Conservation (phyloP, 2,329 filamentous ascomycete species). For the Cucurbitaria berberidis region DNA sequence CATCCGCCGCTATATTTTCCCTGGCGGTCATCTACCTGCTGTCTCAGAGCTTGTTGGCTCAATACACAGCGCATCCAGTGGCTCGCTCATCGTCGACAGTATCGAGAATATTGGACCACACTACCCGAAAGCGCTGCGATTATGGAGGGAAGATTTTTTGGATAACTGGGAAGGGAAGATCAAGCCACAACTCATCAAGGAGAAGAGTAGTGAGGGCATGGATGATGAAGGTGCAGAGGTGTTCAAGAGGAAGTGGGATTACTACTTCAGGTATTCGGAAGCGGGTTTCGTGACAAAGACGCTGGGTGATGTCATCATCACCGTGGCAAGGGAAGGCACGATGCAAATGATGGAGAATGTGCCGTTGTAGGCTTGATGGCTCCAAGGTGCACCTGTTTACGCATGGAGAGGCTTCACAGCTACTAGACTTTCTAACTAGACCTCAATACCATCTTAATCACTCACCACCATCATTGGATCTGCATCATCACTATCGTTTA, state of each 20-base stretch:
- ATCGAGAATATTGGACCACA: slow-evolving; percentile 77
- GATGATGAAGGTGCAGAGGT: slow-evolving; percentile 69
- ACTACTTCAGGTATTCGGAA: slow-evolving; percentile 79
- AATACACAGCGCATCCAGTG: slow-evolving; percentile 66
- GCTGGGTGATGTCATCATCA: slow-evolving; percentile 74
- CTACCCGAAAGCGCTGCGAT: slow-evolving; percentile 70
- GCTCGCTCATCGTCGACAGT: slow-evolving; percentile 68
- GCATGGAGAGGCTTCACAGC: too few species aligned
- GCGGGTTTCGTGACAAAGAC: slow-evolving; percentile 75
- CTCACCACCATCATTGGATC: too few species aligned
- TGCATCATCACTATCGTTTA: too few species aligned
- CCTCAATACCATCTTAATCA: too few species aligned
- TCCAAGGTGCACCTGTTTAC: too few species aligned
- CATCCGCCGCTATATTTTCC: slow-evolving; percentile 79
- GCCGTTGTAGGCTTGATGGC: too few species aligned
- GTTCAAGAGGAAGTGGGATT: slow-evolving; percentile 76
- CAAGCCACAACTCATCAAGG: slow-evolving; percentile 62
- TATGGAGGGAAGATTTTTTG: slow-evolving; percentile 73
- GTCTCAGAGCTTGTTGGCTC: slow-evolving; percentile 68
- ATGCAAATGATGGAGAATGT: slow-evolving; percentile 73
- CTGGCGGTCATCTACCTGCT: slow-evolving; percentile 75
- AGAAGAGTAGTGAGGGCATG: slow-evolving; percentile 66
- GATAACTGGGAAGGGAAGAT: slow-evolving; percentile 67
- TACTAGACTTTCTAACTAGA: too few species aligned
- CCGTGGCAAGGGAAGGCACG: slow-evolving; percentile 68